A percentile compares a stretch with the other conserved stretches of the same genome.
Conservation (phyloP, 225 moss, liverwort and hornwort genomes). For the Asterella californica region DNA sequence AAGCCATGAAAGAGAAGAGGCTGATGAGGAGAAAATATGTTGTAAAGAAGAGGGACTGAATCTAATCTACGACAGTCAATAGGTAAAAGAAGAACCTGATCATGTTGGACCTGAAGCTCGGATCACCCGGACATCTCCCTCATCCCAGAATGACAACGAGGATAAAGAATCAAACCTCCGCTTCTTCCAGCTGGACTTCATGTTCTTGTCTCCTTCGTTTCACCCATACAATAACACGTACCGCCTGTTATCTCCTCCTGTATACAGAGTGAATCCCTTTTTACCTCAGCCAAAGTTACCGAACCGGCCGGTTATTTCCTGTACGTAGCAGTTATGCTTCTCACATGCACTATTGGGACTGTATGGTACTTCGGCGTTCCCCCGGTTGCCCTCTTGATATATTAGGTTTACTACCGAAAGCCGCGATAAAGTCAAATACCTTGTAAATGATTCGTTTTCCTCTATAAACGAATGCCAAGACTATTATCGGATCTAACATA, state of each 20-base stretch:
- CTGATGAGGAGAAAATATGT: neutral
- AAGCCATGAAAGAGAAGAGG: neutral
- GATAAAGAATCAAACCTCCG: conserved; percentile 9
- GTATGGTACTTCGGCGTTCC: too few species aligned
- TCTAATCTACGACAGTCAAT: neutral
- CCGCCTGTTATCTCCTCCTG: neutral
- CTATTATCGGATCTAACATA: too few species aligned
- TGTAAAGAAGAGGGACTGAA: neutral
- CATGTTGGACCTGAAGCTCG: neutral
- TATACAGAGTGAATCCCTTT: neutral
- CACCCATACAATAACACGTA: neutral
- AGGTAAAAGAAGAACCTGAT: neutral
- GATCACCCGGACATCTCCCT: neutral
- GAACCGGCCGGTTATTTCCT: neutral
- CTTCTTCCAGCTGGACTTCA: conserved; percentile 10
- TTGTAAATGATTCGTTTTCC: too few species aligned
- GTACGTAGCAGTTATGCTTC: neutral
- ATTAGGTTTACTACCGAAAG: too few species aligned
- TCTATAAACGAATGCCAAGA: too few species aligned
- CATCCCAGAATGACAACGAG: neutral
- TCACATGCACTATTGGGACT: too few species aligned
- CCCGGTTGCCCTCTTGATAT: too few species aligned
- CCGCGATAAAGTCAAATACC: too few species aligned
- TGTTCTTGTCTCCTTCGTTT: neutral
- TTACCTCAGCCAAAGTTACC: neutral